Base-by-base conservation (phyloP, 352 stramenopile species). In the Globisporangium nodosum region DNA sequence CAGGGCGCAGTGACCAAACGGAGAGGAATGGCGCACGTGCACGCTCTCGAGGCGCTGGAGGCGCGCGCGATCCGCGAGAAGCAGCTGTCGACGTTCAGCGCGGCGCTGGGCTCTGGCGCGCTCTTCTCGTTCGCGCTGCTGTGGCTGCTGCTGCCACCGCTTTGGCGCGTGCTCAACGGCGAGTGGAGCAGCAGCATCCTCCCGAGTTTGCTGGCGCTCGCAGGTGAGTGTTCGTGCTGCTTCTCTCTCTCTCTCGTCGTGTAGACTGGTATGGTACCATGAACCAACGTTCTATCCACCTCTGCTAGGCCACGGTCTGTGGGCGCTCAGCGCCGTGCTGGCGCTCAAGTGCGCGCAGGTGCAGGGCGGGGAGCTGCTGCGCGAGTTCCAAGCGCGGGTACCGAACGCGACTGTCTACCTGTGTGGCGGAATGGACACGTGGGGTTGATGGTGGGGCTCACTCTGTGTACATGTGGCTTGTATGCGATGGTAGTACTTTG, bases 111-210 rank as follows among this genome's bases (percentile, higher is more conserved):
- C 12, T 83, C 72, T 1, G 39, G 68, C 46, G 52, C 70, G 35
- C 60, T 81, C 35, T 75, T 83, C 50, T 31, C 75, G 27, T 61
- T 69, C 30, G 55, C 63, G 20, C 54, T 74, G 47, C 63, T 92
- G 37, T 74, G 67, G 58, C 58, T 92, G 45, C 61, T 71, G 49
- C 66, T 92, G 49, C 82, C 82, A 51, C 73, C 80, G 49, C 73
- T 78, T 2, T 89, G 82, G 78, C 76, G 75, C 50, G 73, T 92
- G 49, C 56, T 92, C 33, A 88, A 87, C 52, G 79, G 79, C 76
- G 77, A 90, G 37, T 92, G 79, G 79, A 92, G 78, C 52, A 57
- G 63, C 27, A 52, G 58, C 45, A 74, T 86, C 49, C 7, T 81
- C 46, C 70, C 66, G 43, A 87, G 76, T 77, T 60, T 91, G 21